These are phyloP conservation scores for Xylogone sp. DNA, from an alignment of 2,329 filamentous ascomycete species.

Conservation along the genomic window DNA sequence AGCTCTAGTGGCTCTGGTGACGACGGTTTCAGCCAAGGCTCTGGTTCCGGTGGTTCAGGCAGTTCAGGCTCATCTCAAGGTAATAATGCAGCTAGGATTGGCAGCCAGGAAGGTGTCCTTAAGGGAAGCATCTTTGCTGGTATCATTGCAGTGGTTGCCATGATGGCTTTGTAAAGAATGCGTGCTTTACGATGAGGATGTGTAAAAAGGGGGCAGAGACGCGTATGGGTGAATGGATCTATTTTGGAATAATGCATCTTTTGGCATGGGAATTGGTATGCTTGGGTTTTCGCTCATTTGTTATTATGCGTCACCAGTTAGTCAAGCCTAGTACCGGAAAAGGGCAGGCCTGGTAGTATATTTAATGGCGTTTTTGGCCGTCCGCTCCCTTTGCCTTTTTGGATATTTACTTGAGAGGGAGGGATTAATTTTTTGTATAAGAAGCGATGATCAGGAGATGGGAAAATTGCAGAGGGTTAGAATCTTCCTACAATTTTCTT, in stretches of 20 bases:
- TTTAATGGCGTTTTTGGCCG: not conserved
- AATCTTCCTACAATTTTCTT: not conserved
- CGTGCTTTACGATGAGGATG: not conserved
- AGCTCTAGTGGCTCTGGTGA: conserved; percentile 17
- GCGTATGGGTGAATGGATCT: not conserved
- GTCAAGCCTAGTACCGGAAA: not conserved
- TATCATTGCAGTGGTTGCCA: conserved; percentile 25
- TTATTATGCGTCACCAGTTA: not conserved
- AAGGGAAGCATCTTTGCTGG: conserved; percentile 27
- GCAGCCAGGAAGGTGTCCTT: conserved; percentile 19
- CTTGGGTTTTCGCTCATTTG: not conserved
- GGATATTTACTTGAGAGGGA: not conserved
- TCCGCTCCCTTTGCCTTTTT: not conserved
- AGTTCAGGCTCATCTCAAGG: conserved; percentile 9
- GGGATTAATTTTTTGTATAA: not conserved
- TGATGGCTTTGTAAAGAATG: conserved; percentile 24
- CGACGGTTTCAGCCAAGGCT: conserved; percentile 28
- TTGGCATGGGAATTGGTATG: not conserved
- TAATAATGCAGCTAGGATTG: conserved; percentile 21
- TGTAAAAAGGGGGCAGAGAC: not conserved
- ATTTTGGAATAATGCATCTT: not conserved
- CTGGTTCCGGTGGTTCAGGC: conserved; percentile 7
- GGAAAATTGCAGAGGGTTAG: not conserved
- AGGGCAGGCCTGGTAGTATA: not conserved
- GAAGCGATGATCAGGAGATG: not conserved